Conservation (phyloP, 2,329 filamentous ascomycete species). For the Fusarium protoensiforme region DNA sequence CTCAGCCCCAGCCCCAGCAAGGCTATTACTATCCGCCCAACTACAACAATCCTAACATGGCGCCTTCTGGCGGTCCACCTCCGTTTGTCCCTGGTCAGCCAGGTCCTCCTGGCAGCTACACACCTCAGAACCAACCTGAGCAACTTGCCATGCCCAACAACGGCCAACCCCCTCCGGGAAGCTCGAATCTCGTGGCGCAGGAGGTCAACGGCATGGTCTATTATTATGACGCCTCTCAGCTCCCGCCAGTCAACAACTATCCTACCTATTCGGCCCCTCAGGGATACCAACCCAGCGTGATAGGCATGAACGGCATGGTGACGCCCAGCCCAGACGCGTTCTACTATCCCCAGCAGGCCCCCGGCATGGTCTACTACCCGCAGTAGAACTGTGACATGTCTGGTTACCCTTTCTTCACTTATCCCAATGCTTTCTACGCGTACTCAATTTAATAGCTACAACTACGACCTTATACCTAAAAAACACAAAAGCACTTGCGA, state of each 20-base stretch:
- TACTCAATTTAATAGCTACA: conserved; percentile 49
- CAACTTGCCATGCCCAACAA: conserved; percentile 49
- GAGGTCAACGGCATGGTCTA: conserved; percentile 97
- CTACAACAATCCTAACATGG: conserved; percentile 61
- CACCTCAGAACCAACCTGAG: conserved; percentile 55
- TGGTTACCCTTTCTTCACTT: conserved; percentile 33
- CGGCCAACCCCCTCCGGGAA: conserved; percentile 38
- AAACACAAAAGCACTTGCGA: conserved; percentile 37
- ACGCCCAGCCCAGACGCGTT: conserved; percentile 75
- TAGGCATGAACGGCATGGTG: conserved; percentile 85
- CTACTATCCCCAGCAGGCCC: conserved; percentile 72
- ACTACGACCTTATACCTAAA: conserved; percentile 41
- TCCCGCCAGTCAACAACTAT: conserved; percentile 65
- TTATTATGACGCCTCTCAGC: conserved; percentile 86
- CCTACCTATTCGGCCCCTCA: conserved; percentile 60
- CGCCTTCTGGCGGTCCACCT: conserved; percentile 62
- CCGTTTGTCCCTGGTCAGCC: conserved; percentile 69
- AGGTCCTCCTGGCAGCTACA: conserved; percentile 52
- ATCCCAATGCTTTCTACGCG: conserved; percentile 39
- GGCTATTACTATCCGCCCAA: conserved; percentile 76
- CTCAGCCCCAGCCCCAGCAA: conserved; percentile 50
- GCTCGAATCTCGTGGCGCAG: conserved; percentile 74
- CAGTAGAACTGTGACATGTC: conserved; percentile 58
- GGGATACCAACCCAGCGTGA: conserved; percentile 66
- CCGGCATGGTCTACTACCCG: conserved; percentile 70